Base-by-base conservation (phyloP, 1,139 yeast genomes). In the Saccharomyces hybrid region DNA sequence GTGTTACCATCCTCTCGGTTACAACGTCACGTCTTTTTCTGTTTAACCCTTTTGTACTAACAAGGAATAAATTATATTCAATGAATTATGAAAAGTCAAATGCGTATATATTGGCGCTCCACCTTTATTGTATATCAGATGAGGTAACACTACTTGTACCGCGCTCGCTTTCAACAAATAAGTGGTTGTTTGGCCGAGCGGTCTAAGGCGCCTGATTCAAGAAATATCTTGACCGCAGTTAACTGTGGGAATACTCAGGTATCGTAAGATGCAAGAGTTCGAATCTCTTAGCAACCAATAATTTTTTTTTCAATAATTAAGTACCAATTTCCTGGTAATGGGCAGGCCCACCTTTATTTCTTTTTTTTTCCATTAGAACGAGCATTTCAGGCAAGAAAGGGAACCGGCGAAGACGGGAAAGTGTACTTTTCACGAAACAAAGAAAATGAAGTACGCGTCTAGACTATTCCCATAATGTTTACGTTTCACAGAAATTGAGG, bases 251-350 rank as follows among this genome's bases (percentile, higher is more conserved):
- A 48, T 32, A 51, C 53, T 51, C 53, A 51, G 53, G 53, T 51
- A 51, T 51, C 53, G 53, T 51, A 51, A 51, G 53, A 51, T 51
- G 53, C 53, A 51, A 51, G 53, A 51, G 53, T 51, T 51, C 53
- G 53, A 51, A 51, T 51, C 53, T 51, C 53, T 51, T 48, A 48
- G 51, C 51, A 50, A 50, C 51, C 51, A 50, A 29, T 29, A 20
- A 25, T 11, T 23, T 44, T 29, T 44, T 50, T n/a, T 23, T 23
- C 25, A 23, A 23, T 23, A 23, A 23, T 27, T 27, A 8, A 16
- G 7, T 8, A 6, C 23, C 9, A 26, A 7, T 26, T 8, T 8
- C 8, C 8, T 26, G 28, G n/a, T 14, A 11, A 16, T 20, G 25
- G 9, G 9, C 8, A 38, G 20, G 20, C n/a, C 5, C 11, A 9